These are phyloP conservation scores for Camellia lanceoleosa DNA, from an alignment of 148 eudicot species.

Conservation along the genomic window DNA sequence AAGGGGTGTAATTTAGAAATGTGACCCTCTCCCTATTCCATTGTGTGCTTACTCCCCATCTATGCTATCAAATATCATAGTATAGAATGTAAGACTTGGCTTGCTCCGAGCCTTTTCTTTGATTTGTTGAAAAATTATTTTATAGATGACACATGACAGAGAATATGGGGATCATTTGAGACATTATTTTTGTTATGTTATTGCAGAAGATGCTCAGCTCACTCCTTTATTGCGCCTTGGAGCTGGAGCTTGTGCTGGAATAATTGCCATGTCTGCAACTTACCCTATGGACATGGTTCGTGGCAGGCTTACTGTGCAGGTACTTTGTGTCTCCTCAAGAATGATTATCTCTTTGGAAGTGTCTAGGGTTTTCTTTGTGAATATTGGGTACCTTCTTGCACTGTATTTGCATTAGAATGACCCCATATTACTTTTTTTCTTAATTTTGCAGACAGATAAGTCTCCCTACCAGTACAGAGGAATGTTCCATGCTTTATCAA, in stretches of 20 bases:
- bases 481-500: constrained; percentile 84
- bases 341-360: background rate
- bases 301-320: constrained; percentile 90
- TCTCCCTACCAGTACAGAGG: constrained; percentile 85
- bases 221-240: constrained; percentile 84
- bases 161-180: background rate
- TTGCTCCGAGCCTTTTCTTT: background rate
- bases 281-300: constrained; percentile 94
- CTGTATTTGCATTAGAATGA: constrained; percentile 6
- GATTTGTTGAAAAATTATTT: constrained; percentile 11
- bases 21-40: no score
- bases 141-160: background rate
- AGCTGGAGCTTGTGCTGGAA: constrained; percentile 96
- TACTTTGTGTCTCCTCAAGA: constrained; percentile 19
- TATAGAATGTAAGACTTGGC: no score
- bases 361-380: background rate
- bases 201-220: constrained; percentile 78
- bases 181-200: background rate
- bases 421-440: background rate
- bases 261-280: constrained; percentile 95
- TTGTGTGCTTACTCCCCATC: no score
- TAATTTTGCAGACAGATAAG: constrained; percentile 57
- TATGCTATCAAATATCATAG: no score
- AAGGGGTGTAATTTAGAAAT: no score
- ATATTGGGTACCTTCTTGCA: background rate